Conservation (phyloP, 192 early-diverging fungal genomes). For the Geosiphon pyriformis region DNA sequence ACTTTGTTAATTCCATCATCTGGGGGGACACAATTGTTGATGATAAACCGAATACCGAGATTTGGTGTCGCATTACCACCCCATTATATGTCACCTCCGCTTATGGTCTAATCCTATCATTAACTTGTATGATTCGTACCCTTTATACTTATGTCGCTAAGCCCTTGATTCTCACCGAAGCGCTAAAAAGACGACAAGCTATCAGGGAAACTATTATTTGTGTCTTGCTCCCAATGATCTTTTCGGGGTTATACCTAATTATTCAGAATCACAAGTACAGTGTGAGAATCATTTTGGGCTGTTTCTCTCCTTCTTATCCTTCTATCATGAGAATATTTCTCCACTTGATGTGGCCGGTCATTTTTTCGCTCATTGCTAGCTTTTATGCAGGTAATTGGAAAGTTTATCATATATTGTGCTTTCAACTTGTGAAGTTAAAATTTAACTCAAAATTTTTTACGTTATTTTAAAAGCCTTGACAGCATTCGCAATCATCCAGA, state of each 20-base stretch:
- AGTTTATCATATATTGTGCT: not conserved
- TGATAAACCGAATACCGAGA: not conserved
- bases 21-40: not conserved
- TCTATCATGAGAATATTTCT: not conserved
- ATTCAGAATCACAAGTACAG: not conserved
- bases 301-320: not conserved
- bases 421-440: not conserved
- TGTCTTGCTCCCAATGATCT: not conserved
- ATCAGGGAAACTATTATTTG: not conserved
- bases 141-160: not conserved
- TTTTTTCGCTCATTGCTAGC: not conserved
- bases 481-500: not conserved
- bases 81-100: not conserved
- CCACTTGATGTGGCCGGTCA: not conserved
- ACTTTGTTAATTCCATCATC: constrained; percentile 2
- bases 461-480: not conserved
- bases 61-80: not conserved
- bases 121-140: not conserved
- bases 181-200: not conserved
- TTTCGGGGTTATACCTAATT: not conserved
- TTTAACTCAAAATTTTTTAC: not conserved
- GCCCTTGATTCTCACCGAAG: not conserved
- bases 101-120: not conserved
- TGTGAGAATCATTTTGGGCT: not conserved
- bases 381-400: constrained; percentile 7